These are phyloP conservation scores for Macrophomina phaseolina DNA, from an alignment of 2,329 filamentous ascomycete genomes.

Conservation along the genomic window DNA sequence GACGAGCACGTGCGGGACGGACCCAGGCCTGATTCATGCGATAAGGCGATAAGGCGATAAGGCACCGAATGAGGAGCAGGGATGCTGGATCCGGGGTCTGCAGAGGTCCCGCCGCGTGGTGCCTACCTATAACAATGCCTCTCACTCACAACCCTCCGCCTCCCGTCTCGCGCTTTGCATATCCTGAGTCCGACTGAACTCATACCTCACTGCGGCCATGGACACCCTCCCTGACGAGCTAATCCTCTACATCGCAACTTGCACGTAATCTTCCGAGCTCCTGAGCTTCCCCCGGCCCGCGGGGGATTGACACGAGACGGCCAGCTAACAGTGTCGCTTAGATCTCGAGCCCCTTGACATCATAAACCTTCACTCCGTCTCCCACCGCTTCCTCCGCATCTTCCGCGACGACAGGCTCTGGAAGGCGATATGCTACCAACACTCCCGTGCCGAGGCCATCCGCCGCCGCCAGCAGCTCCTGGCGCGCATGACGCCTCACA, in stretches of 20 bases:
- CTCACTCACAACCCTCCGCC: not conserved
- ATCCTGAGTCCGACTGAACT: not conserved
- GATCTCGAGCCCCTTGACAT: constrained; percentile 70
- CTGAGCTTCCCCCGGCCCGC: not conserved
- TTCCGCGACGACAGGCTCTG: constrained; percentile 78
- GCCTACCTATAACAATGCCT: constrained; percentile 9
- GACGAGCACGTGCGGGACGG: not conserved
- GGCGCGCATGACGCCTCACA: constrained; percentile 47
- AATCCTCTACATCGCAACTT: constrained; percentile 50
- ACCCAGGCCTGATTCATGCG: not conserved
- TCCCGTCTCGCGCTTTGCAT: not conserved
- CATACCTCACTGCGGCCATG: constrained; percentile 11
- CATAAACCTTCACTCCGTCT: constrained; percentile 72
- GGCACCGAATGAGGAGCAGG: not conserved
- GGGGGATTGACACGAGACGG: not conserved
- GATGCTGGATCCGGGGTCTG: constrained; percentile 12
- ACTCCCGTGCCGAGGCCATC: constrained; percentile 69
- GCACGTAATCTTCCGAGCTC: constrained; percentile 37
- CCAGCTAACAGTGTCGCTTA: constrained; percentile 41
- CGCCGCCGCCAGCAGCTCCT: constrained; percentile 58
- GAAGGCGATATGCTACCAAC: constrained; percentile 75
- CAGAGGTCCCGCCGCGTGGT: not conserved
- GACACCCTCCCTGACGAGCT: constrained; percentile 46
- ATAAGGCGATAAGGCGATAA: constrained; percentile 5
- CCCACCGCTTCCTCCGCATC: constrained; percentile 67